Evolutionary conservation across 768 basidiomycete species (phyloP).

Genomic region (Mycena chlorophos): DNA sequence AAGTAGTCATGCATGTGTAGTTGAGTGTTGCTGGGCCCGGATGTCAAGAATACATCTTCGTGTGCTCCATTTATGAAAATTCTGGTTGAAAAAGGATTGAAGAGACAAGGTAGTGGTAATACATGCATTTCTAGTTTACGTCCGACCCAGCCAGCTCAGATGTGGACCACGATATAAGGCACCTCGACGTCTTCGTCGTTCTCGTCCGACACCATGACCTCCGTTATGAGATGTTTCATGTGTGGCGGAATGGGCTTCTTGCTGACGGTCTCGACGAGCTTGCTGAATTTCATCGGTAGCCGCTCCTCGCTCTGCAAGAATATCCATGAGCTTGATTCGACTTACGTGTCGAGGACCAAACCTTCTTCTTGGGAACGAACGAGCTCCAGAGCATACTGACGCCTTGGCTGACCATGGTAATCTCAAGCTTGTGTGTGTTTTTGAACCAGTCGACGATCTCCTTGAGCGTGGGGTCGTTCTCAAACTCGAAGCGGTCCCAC

Average conservation of each 20-base stretch:
- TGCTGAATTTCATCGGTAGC: slow-evolving; percentile 84
- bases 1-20: slow-evolving; percentile 45
- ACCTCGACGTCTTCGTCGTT: slow-evolving; percentile 96
- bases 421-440: slow-evolving; percentile 78
- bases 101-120: slow-evolving; percentile 5
- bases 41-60: slow-evolving; percentile 21
- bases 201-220: slow-evolving; percentile 93
- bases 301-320: slow-evolving; percentile 76
- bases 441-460: slow-evolving; percentile 86
- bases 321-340: neutral
- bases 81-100: neutral
- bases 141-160: slow-evolving; percentile 46
- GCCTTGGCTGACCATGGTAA: slow-evolving; percentile 95
- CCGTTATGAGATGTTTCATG: slow-evolving; percentile 82
- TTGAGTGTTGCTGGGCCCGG: slow-evolving; percentile 22
- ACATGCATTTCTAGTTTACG: slow-evolving; percentile 13
- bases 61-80: slow-evolving; percentile 6
- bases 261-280: slow-evolving; percentile 89
- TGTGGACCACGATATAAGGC: slow-evolving; percentile 77
- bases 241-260: slow-evolving; percentile 90
- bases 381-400: slow-evolving; percentile 98
- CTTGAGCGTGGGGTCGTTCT: slow-evolving; percentile 82
- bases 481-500: slow-evolving; percentile 96
- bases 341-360: slow-evolving; percentile 33
- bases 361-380: slow-evolving; percentile 93